Conservation (phyloP, 495 filamentous ascomycete genomes). For the Chaetomidium leptoderma region DNA sequence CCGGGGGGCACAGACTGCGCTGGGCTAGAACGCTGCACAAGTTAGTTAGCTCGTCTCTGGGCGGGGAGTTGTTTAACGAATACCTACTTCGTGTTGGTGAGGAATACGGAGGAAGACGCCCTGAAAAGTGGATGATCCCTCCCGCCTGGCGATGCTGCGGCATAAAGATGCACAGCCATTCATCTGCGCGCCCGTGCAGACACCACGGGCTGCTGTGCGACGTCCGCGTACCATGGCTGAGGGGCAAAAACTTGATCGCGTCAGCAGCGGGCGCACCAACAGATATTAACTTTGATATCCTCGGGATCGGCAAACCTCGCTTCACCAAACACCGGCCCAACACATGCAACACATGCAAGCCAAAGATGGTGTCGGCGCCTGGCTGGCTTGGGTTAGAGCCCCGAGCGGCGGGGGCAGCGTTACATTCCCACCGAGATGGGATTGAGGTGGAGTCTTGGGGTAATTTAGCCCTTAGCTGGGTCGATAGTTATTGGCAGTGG, state of each 20-base stretch:
- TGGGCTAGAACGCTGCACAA: no score
- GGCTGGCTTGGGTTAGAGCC: constrained; percentile 1
- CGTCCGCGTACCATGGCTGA: no score
- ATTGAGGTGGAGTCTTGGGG: neutral
- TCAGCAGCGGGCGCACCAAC: neutral
- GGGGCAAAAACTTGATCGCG: neutral
- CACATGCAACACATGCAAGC: neutral
- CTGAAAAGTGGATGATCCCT: no score
- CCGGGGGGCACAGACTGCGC: no score
- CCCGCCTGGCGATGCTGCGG: no score
- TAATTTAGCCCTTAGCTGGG: neutral
- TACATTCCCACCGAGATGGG: constrained; percentile 1
- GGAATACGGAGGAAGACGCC: no score
- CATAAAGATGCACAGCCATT: no score
- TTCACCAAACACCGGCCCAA: neutral
- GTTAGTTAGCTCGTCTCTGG: no score
- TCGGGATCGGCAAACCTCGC: constrained; percentile 2
- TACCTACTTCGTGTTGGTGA: no score
- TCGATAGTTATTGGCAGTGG: neutral
- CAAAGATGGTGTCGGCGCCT: neutral
- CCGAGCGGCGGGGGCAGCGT: constrained; percentile 11
- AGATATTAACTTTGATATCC: constrained; percentile 1
- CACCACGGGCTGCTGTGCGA: no score
- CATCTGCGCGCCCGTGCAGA: no score
- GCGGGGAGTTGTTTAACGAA: no score